Evolutionary conservation across 2,329 filamentous ascomycete genomes (phyloP).

Genomic region (Huntiella moniliformis): DNA sequence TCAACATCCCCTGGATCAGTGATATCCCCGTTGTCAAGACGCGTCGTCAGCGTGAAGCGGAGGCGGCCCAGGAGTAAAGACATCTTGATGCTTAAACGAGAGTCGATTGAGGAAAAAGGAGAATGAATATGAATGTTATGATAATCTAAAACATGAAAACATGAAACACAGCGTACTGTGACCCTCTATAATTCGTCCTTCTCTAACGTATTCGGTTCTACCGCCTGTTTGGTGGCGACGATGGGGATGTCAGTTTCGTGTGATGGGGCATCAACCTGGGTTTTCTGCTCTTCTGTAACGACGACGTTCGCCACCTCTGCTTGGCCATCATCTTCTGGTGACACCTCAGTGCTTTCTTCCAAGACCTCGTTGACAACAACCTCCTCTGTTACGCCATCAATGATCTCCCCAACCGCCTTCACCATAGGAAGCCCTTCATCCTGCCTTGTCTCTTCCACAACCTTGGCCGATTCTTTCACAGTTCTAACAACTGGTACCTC

Average conservation of each 20-base stretch:
- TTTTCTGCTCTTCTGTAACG: neutral
- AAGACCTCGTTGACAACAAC: neutral
- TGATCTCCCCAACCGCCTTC: constrained; percentile 29
- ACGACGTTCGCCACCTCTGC: neutral
- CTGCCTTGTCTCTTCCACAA: no score
- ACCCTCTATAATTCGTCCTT: constrained; percentile 14
- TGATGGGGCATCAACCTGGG: neutral
- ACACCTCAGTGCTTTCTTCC: neutral
- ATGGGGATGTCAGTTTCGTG: constrained; percentile 22
- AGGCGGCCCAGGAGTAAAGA: constrained; percentile 2
- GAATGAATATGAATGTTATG: no score
- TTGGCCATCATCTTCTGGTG: neutral
- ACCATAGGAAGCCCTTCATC: no score
- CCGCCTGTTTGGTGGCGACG: constrained; percentile 16
- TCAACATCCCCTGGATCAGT: constrained; percentile 55
- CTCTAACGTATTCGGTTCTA: constrained; percentile 7
- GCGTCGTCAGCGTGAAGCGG: constrained; percentile 8
- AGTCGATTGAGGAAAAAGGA: no score
- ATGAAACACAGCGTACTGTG: neutral
- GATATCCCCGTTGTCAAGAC: constrained; percentile 21
- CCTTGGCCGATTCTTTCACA: no score
- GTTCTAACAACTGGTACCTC: no score
- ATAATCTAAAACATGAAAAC: no score
- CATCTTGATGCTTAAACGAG: no score
- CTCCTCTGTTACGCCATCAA: constrained; percentile 19